These are phyloP conservation scores for Erythrobasidium hasegawianum DNA, from an alignment of 1,284 basidiomycete genomes.

Conservation along the genomic window DNA sequence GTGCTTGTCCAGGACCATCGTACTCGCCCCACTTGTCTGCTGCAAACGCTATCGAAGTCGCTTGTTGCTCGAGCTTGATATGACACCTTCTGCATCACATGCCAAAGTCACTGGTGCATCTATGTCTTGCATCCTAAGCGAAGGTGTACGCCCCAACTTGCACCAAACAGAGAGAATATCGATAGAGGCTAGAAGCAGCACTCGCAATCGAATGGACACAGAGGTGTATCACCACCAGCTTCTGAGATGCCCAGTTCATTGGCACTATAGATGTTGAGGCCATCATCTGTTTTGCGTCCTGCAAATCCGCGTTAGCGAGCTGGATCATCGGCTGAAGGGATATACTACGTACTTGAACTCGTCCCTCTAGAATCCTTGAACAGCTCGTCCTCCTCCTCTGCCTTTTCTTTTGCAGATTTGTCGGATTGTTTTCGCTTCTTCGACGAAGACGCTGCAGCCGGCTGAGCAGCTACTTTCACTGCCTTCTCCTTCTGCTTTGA, in stretches of 20 bases:
- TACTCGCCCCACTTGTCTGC: too few species aligned
- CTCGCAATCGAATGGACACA: constrained; percentile 44
- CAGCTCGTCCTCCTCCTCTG: constrained; percentile 25
- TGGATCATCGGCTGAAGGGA: neutral
- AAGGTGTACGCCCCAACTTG: too few species aligned
- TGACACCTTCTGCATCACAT: too few species aligned
- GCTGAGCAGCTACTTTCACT: constrained; percentile 2
- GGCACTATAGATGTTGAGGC: constrained; percentile 42
- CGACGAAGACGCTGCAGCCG: neutral
- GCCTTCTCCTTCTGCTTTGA: neutral
- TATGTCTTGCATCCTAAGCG: too few species aligned
- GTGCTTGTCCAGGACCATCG: too few species aligned
- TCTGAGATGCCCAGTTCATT: constrained; percentile 43
- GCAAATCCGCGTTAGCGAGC: neutral
- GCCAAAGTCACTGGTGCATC: too few species aligned
- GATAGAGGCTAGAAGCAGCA: constrained; percentile 43
- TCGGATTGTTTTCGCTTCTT: neutral
- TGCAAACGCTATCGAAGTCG: too few species aligned
- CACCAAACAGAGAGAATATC: too few species aligned
- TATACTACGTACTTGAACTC: constrained; percentile 3
- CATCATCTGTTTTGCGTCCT: constrained; percentile 45
- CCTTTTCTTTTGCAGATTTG: constrained; percentile 2
- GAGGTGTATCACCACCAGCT: constrained; percentile 42
- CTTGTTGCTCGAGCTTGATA: too few species aligned
- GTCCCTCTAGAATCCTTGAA: constrained; percentile 30